Conservation (phyloP, 2,329 filamentous ascomycete genomes). For the Tolypocladium capitatum region DNA sequence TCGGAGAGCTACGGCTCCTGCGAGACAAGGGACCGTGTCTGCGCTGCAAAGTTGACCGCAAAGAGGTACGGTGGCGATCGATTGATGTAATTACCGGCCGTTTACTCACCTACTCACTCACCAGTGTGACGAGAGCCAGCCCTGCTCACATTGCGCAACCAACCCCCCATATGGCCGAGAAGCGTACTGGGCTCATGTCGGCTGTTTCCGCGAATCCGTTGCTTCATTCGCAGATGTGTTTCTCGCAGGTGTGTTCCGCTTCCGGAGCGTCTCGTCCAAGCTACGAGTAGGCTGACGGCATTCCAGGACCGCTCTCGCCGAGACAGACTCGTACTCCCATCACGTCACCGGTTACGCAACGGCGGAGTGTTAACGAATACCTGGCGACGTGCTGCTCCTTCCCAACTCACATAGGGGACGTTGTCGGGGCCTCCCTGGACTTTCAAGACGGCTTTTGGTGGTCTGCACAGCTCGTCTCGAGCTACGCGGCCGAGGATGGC, state of each 20-base stretch:
- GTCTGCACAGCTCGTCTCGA: slow-evolving; percentile 33
- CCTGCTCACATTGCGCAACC: slow-evolving; percentile 33
- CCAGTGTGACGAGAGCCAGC: slow-evolving; percentile 38
- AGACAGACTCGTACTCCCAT: slow-evolving; percentile 35
- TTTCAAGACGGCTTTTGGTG: slow-evolving; percentile 46
- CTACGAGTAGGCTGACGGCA: background rate
- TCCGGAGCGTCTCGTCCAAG: background rate
- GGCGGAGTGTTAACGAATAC: slow-evolving; percentile 38
- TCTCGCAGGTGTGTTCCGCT: slow-evolving; percentile 29
- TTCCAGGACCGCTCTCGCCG: slow-evolving; percentile 31
- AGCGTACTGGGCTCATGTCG: slow-evolving; percentile 34
- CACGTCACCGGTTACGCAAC: slow-evolving; percentile 34
- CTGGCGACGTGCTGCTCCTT: slow-evolving; percentile 32
- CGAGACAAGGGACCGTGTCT: slow-evolving; percentile 35
- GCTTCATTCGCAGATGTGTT: slow-evolving; percentile 33
- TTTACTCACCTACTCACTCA: background rate
- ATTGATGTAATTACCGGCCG: background rate
- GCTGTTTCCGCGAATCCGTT: slow-evolving; percentile 37
- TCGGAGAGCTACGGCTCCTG: slow-evolving; percentile 39
- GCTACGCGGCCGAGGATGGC: slow-evolving; percentile 8
- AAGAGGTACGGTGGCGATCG: slow-evolving; percentile 24
- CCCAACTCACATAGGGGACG: slow-evolving; percentile 23
- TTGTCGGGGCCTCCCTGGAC: slow-evolving; percentile 33
- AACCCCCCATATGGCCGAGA: slow-evolving; percentile 21
- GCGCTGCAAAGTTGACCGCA: slow-evolving; percentile 33